Base-by-base conservation (phyloP, 1,139 yeast species). In the Yamadazyma trypodendri region DNA sequence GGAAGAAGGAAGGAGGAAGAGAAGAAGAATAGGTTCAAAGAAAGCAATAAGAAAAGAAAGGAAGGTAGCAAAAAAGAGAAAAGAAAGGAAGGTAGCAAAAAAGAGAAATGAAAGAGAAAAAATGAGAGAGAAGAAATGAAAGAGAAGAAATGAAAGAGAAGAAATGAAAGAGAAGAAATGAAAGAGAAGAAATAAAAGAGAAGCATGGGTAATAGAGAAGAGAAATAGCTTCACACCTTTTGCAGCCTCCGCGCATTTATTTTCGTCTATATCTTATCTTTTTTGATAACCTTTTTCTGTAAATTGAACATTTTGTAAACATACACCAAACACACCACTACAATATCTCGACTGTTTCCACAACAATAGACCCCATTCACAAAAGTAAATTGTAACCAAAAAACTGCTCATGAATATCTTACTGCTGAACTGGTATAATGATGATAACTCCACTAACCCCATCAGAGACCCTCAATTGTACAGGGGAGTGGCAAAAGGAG, bases 401-500 rank as follows among this genome's bases (percentile, higher is more conserved):
- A 18, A 18, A 18, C 5, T 18, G 8, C 21, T n/a, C 20, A 27
- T 27, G 37, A 31, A 28, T 14, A 14, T 23, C 24, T 17, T 21
- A 16, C 28, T 15, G 5, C 25, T 23, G n/a, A 27, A 9, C 11
- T 15, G 18, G 29, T 27, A 27, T 20, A n/a, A 27, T 12, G 31
- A 17, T 24, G 6, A 14, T 6, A 34, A 39, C 20, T 22, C 21
- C 20, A 33, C 47, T 3, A 44, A 27, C 32, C 52, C 52, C 15
- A 41, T 49, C 13, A 36, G 41, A 28, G 51, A 47, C 30, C 52
- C 51, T 5, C 32, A 34, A 32, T 35, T 45, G 4, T 57, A 57
- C 38, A 44, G 60, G 34, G 67, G 67, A 8, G 54, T 56, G 5
- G 56, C 65, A 6, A 54, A 72, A n/a, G 62, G 68, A 3, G 74